Evolutionary conservation across 495 filamentous ascomycete species (phyloP).

Genomic region (Haplographium delicatum): DNA sequence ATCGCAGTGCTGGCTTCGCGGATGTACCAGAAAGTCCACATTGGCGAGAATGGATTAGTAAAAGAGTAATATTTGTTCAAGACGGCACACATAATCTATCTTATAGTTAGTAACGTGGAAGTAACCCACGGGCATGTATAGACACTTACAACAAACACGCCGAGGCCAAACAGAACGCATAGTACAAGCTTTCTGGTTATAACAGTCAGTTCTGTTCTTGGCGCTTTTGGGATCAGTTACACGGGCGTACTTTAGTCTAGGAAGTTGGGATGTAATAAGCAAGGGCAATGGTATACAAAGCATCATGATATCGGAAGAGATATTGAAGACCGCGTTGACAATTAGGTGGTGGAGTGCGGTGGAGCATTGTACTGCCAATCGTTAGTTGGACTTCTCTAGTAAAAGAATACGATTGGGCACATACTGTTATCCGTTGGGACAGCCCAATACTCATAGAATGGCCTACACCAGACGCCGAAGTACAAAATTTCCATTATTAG

Average conservation of each 20-base stretch:
- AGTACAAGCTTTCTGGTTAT: slow-evolving; percentile 46
- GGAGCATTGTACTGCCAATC: slow-evolving; percentile 29
- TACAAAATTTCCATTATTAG: slow-evolving; percentile 57
- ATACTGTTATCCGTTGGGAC: slow-evolving; percentile 37
- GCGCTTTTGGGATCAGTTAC: not conserved
- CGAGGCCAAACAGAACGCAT: slow-evolving; percentile 43
- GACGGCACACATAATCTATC: slow-evolving; percentile 50
- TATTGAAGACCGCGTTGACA: slow-evolving; percentile 61
- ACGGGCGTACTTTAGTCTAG: slow-evolving; percentile 25
- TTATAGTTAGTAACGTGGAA: too few species aligned
- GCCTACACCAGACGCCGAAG: slow-evolving; percentile 59
- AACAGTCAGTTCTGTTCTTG: not conserved
- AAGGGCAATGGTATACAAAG: slow-evolving; percentile 56
- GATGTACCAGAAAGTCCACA: slow-evolving; percentile 65
- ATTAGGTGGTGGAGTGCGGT: slow-evolving; percentile 52
- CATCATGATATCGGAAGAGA: slow-evolving; percentile 59
- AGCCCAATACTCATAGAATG: slow-evolving; percentile 57
- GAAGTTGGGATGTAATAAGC: slow-evolving; percentile 48
- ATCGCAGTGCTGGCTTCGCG: slow-evolving; percentile 60
- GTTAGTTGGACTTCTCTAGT: slow-evolving; percentile 32
- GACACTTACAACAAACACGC: slow-evolving; percentile 48
- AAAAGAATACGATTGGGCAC: slow-evolving; percentile 3
- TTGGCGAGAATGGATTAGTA: slow-evolving; percentile 43
- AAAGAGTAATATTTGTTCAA: slow-evolving; percentile 67
- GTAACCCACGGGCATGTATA: too few species aligned